Base-by-base conservation (phyloP, 75 land plant genomes). In the Cryptomeria japonica region DNA sequence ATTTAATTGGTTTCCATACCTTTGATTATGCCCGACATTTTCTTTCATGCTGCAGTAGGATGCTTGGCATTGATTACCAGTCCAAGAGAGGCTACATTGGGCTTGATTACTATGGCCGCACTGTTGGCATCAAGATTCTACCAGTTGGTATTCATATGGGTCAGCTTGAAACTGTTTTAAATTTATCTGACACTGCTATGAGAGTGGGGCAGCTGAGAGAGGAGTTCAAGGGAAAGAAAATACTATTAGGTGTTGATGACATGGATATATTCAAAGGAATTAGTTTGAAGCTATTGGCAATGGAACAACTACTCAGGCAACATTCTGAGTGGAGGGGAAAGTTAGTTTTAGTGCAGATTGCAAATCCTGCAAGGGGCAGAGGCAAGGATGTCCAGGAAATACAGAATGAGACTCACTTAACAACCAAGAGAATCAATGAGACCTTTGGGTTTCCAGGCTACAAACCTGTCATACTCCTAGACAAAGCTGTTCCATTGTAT, bases 231-330 rank as follows among this genome's bases (percentile, higher is more conserved):
- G 96, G 95, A 41, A 94, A 93, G 72, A 93, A 79, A 16, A 83
- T 96, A 38, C 73, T 93, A 8, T 68, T 93, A 44, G 94, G 94
- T 14, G 92, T 93, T 14, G 91, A 94, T 91, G 91, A 88, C 87
- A 96, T 96, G 97, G 98, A 96, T 55, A 94, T 96, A 18, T 96
- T 96, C 88, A 96, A 96, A 84, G 98, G 98, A 10, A 96, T 96
- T 73, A 93, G 94, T 39, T 86, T 96, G 89, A 96, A 96, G 87
- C 68, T 96, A 12, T 89, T 96, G 6, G 98, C 95, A 46, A 14
- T 96, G 32, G 98, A 96, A 88, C 91, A 94, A 37, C 92, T 96
- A 79, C 87, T 96, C 58, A 86, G 75, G 82, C 92, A 89, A 86
- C 92, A 90, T 85, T 90, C 91, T 19, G 87, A 88, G 18, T 79